Base-by-base conservation (phyloP, 2,329 filamentous ascomycete genomes). In the Colletotrichum filicis region DNA sequence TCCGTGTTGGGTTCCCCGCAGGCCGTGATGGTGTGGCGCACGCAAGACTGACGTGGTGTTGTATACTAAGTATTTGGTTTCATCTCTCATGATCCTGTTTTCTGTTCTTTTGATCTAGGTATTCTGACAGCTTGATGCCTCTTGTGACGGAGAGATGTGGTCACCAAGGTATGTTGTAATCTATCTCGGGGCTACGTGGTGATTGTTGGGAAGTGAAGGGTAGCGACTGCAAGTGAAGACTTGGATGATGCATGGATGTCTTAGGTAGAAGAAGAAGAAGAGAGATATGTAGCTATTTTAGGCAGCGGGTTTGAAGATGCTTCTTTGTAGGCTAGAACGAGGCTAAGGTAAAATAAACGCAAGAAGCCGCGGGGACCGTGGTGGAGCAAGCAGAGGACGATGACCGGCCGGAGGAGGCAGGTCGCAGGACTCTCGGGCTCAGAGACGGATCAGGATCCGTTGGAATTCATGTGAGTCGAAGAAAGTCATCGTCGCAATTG, bases 11-110 rank as follows among this genome's bases (percentile, higher is more conserved):
- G 30, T 55, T 37, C 46, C 46, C 46, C 57, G 66, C 56, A 58
- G 42, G 49, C 62, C 5, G 52, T 46, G 26, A 37, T 30, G 35
- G 30, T 68, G 52, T 68, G 58, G 66, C 49, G 49, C 58, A 68
- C 53, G 32, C 26, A 56, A 30, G 12, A 32, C 46, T 67, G 65
- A 67, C 56, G 65, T 53, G n/a, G 42, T 49, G 19, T n/a, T 49
- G 42, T 49, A 49, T n/a, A n/a, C 5, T 22, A 11, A 19, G 42
- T 8, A 49, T 49, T 53, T 53, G 46, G n/a, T 66, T 42, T 7
- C 5, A 42, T 19, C 16, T 60, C 30, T 35, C 30, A 11, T 35
- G 24, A 49, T 49, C 42, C 42, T 22, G 19, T 49, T 49, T 49
- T 22, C 30, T 32, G 9, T 32, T 32, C 30, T 9, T 32, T 32